phyloP scores from a whole-genome alignment of 805 yeast species.

The Saccharomycopsis guyanensis region DNA sequence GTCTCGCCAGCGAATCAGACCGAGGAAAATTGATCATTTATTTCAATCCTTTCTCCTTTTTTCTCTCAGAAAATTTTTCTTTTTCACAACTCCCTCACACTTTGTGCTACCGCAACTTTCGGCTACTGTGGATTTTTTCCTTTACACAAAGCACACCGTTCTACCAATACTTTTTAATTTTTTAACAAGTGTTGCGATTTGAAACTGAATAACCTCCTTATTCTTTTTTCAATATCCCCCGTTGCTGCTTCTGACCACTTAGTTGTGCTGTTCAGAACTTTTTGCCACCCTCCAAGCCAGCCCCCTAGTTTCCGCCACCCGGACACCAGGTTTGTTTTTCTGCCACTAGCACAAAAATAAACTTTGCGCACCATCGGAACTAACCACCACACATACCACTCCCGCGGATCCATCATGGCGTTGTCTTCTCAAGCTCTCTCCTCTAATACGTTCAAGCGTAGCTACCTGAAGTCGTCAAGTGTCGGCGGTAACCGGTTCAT shows the following conservation, averaged over 20 bases:
- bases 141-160: slow-evolving; percentile 3
- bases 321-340: background rate
- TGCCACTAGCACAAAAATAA: background rate
- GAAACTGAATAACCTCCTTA: background rate
- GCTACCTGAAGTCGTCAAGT: slow-evolving; percentile 3
- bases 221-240: background rate
- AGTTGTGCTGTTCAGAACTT: slow-evolving; percentile 30
- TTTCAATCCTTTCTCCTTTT: slow-evolving; percentile 2
- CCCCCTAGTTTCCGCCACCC: slow-evolving; percentile 5
- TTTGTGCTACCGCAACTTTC: background rate
- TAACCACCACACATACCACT: background rate
- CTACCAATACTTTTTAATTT: background rate
- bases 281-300: slow-evolving; percentile 1
- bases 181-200: slow-evolving; percentile 1
- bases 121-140: background rate
- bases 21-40: slow-evolving; percentile 3
- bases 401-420: slow-evolving; percentile 15
- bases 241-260: slow-evolving; percentile 29
- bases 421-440: slow-evolving; percentile 17
- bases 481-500: background rate
- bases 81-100: background rate
- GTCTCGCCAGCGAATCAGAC: background rate
- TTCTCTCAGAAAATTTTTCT: slow-evolving; percentile 6
- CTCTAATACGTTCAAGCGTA: slow-evolving; percentile 13
- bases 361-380: background rate